Evolutionary conservation across 441 rosid species (phyloP).

Genomic region (Erysimum cheiri): DNA sequence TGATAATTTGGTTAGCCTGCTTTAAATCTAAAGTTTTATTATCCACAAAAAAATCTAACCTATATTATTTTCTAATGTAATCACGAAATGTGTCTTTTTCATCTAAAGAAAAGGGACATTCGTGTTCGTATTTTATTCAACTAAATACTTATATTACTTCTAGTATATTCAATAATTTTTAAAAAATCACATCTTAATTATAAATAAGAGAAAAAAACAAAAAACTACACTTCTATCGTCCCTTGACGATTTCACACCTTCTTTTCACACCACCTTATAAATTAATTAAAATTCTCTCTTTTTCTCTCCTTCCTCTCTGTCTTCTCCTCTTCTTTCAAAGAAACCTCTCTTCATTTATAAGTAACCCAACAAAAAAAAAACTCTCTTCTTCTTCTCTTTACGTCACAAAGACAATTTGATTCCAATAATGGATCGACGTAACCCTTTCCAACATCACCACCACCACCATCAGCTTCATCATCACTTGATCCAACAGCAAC

Average conservation of each 20-base stretch:
- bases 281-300: slow-evolving; percentile 34
- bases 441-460: slow-evolving; percentile 49
- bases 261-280: slow-evolving; percentile 44
- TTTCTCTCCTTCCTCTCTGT: slow-evolving; percentile 21
- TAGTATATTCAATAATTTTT: slow-evolving; percentile 18
- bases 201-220: slow-evolving; percentile 21
- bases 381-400: slow-evolving; percentile 27
- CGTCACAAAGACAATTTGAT: slow-evolving; percentile 36
- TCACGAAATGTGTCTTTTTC: slow-evolving; percentile 34
- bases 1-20: neutral
- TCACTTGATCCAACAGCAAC: slow-evolving; percentile 52
- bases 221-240: slow-evolving; percentile 33
- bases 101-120: slow-evolving; percentile 21
- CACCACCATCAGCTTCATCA: slow-evolving; percentile 53
- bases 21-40: slow-evolving; percentile 1
- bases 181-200: neutral
- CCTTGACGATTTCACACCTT: slow-evolving; percentile 63
- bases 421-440: slow-evolving; percentile 58
- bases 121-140: slow-evolving; percentile 27
- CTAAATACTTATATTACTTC: slow-evolving; percentile 22
- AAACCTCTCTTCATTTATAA: slow-evolving; percentile 41
- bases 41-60: neutral
- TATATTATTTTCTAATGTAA: slow-evolving; percentile 13
- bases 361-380: neutral
- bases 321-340: slow-evolving; percentile 32